phyloP scores from a whole-genome alignment of 1,284 basidiomycete genomes.

The Ustilago trichophora region DNA sequence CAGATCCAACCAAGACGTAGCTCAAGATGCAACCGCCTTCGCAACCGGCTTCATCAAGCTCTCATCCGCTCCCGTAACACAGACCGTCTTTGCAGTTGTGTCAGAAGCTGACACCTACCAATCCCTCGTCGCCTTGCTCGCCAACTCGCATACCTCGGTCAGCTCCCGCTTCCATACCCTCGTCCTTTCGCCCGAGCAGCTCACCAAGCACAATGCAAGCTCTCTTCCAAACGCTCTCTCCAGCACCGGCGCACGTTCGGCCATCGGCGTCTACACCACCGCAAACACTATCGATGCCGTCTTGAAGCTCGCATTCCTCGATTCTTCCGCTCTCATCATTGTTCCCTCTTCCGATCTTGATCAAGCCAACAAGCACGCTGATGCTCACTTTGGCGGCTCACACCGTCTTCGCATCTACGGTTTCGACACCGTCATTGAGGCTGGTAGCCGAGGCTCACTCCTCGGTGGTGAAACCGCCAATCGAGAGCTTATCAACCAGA shows the following conservation, averaged over 20 bases:
- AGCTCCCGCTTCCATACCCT: constrained; percentile 39
- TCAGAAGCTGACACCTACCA: constrained; percentile 38
- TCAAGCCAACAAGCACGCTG: constrained; percentile 6
- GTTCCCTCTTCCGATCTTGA: constrained; percentile 34
- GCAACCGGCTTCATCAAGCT: constrained; percentile 47
- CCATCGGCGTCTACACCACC: constrained; percentile 48
- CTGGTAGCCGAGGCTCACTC: constrained; percentile 26
- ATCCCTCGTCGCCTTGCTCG: constrained; percentile 39
- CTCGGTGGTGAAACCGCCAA: constrained; percentile 7
- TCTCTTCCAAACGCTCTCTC: constrained; percentile 24
- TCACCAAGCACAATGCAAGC: constrained; percentile 1
- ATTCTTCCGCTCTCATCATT: constrained; percentile 43
- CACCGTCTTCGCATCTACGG: constrained; percentile 36
- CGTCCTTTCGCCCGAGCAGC: constrained; percentile 33
- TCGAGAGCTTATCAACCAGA: constrained; percentile 25
- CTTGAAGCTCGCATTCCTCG: constrained; percentile 30
- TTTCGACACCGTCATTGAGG: constrained; percentile 35
- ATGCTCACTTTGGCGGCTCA: constrained; percentile 27
- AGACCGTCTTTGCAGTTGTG: constrained; percentile 37
- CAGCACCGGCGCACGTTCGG: constrained; percentile 19
- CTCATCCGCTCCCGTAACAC: constrained; percentile 26
- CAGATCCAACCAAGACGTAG: constrained; percentile 42
- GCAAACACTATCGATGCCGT: constrained; percentile 27
- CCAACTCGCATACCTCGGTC: constrained; percentile 37
- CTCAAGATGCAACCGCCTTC: constrained; percentile 46